These are phyloP conservation scores for Phytopythium litorale DNA, from an alignment of 352 stramenopile species.

Conservation along the genomic window DNA sequence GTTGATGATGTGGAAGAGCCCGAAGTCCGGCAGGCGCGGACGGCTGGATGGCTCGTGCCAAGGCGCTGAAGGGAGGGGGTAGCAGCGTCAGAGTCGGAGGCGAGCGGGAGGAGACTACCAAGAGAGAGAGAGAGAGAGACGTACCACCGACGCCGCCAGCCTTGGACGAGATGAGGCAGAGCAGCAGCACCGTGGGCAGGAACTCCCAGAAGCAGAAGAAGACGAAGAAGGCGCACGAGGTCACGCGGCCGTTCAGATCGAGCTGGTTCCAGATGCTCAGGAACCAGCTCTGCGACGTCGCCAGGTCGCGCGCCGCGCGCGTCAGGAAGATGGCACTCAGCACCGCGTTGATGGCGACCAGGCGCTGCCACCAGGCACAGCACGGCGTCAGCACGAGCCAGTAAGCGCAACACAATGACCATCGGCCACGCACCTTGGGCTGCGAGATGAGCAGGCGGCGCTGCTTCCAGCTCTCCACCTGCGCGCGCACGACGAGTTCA, in stretches of 20 bases:
- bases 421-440: slow-evolving; percentile 38
- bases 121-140: slow-evolving; percentile 6
- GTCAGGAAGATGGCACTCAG: slow-evolving; percentile 85
- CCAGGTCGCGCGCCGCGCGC: slow-evolving; percentile 64
- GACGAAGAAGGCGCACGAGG: slow-evolving; percentile 71
- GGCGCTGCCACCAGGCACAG: slow-evolving; percentile 27
- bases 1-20: slow-evolving; percentile 88
- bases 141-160: slow-evolving; percentile 72
- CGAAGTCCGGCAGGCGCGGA: slow-evolving; percentile 74
- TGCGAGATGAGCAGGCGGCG: slow-evolving; percentile 68
- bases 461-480: slow-evolving; percentile 78
- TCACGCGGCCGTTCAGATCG: slow-evolving; percentile 82
- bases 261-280: slow-evolving; percentile 85
- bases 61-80: slow-evolving; percentile 29
- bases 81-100: not conserved
- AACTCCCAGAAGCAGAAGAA: slow-evolving; percentile 90
- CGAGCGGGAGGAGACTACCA: not conserved
- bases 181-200: slow-evolving; percentile 70
- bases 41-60: slow-evolving; percentile 50
- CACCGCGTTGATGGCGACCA: slow-evolving; percentile 76
- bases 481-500: not conserved
- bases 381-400: slow-evolving; percentile 8
- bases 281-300: slow-evolving; percentile 81
- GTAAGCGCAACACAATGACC: slow-evolving; percentile 3
- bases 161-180: slow-evolving; percentile 81